phyloP scores from a whole-genome alignment of 805 yeast species.

The Yarrowia divulgata region DNA sequence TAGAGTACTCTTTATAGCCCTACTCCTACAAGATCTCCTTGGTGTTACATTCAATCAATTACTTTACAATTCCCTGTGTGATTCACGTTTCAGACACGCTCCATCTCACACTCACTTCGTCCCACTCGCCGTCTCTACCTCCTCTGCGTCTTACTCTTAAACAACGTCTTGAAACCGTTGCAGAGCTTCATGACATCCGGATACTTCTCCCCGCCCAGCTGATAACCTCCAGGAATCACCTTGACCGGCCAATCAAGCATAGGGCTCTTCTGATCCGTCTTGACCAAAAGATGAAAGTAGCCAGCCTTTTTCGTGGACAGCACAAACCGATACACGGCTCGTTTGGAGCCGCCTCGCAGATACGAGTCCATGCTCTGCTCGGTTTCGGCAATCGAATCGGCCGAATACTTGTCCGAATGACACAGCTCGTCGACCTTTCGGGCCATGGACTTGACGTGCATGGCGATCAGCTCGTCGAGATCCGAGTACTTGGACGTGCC shows the following conservation, averaged over 20 bases:
- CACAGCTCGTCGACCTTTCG: slow-evolving; percentile 83
- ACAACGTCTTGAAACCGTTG: slow-evolving; percentile 87
- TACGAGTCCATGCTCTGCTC: slow-evolving; percentile 87
- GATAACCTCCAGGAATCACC: slow-evolving; percentile 87
- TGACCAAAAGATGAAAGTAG: slow-evolving; percentile 87
- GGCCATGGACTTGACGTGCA: slow-evolving; percentile 84
- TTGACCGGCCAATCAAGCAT: slow-evolving; percentile 88
- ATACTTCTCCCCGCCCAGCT: slow-evolving; percentile 77
- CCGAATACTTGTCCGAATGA: slow-evolving; percentile 85
- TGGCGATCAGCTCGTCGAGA: slow-evolving; percentile 89
- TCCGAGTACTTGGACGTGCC: slow-evolving; percentile 79
- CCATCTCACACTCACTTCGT: no score
- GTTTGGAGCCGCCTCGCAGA: slow-evolving; percentile 87
- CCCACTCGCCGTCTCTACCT: background rate
- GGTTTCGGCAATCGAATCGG: slow-evolving; percentile 79
- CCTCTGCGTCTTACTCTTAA: slow-evolving; percentile 40
- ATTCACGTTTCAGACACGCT: no score
- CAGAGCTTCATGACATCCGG: slow-evolving; percentile 89
- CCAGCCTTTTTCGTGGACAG: slow-evolving; percentile 92
- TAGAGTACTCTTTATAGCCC: no score
- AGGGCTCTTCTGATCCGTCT: slow-evolving; percentile 59
- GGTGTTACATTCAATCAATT: no score
- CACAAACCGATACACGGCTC: slow-evolving; percentile 90
- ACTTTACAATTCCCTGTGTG: no score
- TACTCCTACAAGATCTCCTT: no score